Evolutionary conservation across 495 filamentous ascomycete genomes (phyloP).

Genomic region (Xylaria grammica): DNA sequence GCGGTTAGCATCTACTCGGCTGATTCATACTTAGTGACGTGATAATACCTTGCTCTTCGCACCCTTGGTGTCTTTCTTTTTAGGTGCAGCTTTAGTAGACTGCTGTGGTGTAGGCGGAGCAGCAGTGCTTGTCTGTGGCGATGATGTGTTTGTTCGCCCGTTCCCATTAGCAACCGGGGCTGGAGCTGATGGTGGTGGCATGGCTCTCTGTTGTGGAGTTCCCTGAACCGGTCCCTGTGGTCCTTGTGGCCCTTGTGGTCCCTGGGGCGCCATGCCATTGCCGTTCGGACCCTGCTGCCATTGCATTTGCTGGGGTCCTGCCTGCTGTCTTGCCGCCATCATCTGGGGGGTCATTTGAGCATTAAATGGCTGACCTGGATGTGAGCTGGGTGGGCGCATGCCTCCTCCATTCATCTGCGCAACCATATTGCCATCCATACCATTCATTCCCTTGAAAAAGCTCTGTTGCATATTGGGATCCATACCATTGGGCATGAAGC

Average conservation of each 20-base stretch:
- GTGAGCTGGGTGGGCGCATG: slow-evolving; percentile 88
- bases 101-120: slow-evolving; percentile 89
- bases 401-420: slow-evolving; percentile 66
- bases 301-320: slow-evolving; percentile 45
- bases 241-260: slow-evolving; percentile 59
- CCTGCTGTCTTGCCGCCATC: slow-evolving; percentile 45
- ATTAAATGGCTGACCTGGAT: slow-evolving; percentile 68
- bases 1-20: slow-evolving; percentile 43
- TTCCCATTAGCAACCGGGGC: slow-evolving; percentile 58
- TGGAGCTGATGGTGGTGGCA: slow-evolving; percentile 90
- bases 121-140: slow-evolving; percentile 74
- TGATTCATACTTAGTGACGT: slow-evolving; percentile 19
- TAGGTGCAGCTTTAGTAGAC: slow-evolving; percentile 76
- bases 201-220: slow-evolving; percentile 77
- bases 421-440: slow-evolving; percentile 63
- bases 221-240: slow-evolving; percentile 68
- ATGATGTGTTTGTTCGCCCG: slow-evolving; percentile 71
- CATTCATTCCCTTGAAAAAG: slow-evolving; percentile 56
- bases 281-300: slow-evolving; percentile 70
- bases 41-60: slow-evolving; percentile 75
- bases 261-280: slow-evolving; percentile 66
- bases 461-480: slow-evolving; percentile 59
- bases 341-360: slow-evolving; percentile 67
- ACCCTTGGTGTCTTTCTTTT: slow-evolving; percentile 81
- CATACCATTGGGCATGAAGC: slow-evolving; percentile 71